Evolutionary conservation across 176 grass and related monocot species (phyloP).

Genomic region (Carex scoparia): DNA sequence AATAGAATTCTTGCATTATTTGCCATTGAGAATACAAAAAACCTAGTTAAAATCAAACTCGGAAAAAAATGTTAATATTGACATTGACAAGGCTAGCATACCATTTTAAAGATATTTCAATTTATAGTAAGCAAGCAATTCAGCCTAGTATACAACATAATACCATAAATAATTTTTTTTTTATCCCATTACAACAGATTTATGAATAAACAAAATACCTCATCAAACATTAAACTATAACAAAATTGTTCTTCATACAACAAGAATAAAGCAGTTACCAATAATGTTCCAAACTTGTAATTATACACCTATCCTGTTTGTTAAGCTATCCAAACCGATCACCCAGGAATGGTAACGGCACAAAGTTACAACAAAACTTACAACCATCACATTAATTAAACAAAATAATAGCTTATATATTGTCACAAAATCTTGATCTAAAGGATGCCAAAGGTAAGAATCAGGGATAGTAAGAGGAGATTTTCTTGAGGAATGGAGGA

Average conservation of each 20-base stretch:
- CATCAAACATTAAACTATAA: conserved; percentile 21
- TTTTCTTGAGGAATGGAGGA: not conserved
- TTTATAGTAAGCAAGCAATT: not conserved
- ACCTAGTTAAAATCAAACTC: not conserved
- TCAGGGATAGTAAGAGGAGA: conserved; percentile 17
- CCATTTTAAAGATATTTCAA: not conserved
- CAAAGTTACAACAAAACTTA: conserved; percentile 14
- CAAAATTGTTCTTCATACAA: conserved; percentile 26
- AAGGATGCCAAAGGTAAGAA: conserved; percentile 20
- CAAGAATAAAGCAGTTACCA: conserved; percentile 25
- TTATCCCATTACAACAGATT: conserved; percentile 12
- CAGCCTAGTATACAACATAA: not conserved
- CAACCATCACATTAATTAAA: conserved; percentile 19
- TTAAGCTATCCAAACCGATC: conserved; percentile 76
- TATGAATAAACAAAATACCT: conserved; percentile 9
- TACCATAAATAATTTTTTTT: not conserved
- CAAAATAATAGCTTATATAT: conserved; percentile 17
- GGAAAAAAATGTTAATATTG: not conserved
- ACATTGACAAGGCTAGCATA: not conserved
- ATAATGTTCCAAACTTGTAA: conserved; percentile 24
- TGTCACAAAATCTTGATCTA: conserved; percentile 24
- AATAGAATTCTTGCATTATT: not conserved
- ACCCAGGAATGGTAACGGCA: conserved; percentile 38
- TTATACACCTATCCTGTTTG: conserved; percentile 26
- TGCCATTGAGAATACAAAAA: not conserved